Conservation (phyloP, 768 basidiomycete species). For the Hygrophoropsis aurantiaca region DNA sequence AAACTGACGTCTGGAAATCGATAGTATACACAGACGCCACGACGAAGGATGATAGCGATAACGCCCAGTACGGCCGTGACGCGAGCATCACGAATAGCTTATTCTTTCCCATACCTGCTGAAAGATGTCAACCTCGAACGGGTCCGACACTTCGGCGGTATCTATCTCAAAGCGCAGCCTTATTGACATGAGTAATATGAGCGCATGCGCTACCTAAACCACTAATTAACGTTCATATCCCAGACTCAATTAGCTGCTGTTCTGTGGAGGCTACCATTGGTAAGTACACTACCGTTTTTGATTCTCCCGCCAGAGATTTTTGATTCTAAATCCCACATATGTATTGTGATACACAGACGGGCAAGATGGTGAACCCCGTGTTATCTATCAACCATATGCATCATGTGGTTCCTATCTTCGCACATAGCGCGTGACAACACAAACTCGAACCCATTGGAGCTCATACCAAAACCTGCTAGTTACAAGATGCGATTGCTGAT, state of each 20-base stretch:
- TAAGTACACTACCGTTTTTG: slow-evolving; percentile 5
- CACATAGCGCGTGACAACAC: slow-evolving; percentile 37
- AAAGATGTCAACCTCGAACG: too few species aligned
- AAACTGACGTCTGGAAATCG: too few species aligned
- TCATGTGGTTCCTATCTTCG: slow-evolving; percentile 42
- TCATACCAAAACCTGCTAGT: neutral
- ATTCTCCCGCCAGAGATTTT: slow-evolving; percentile 6
- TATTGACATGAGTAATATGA: slow-evolving; percentile 39
- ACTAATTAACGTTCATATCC: neutral
- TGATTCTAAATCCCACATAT: neutral
- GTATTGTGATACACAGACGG: slow-evolving; percentile 28
- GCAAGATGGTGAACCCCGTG: slow-evolving; percentile 47
- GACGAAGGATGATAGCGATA: too few species aligned
- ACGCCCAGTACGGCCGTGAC: too few species aligned
- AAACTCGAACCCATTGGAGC: slow-evolving; percentile 1
- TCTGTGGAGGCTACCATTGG: slow-evolving; percentile 40
- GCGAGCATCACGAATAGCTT: too few species aligned
- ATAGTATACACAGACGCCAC: too few species aligned
- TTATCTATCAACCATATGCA: slow-evolving; percentile 48
- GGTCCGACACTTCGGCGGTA: too few species aligned
- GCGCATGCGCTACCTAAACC: neutral
- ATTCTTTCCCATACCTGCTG: too few species aligned
- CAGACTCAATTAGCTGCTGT: slow-evolving; percentile 45
- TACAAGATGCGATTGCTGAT: slow-evolving; percentile 1
- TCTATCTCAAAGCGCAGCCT: slow-evolving; percentile 37